These are phyloP conservation scores for Huntiella decipiens DNA, from an alignment of 2,329 filamentous ascomycete genomes.

Conservation along the genomic window DNA sequence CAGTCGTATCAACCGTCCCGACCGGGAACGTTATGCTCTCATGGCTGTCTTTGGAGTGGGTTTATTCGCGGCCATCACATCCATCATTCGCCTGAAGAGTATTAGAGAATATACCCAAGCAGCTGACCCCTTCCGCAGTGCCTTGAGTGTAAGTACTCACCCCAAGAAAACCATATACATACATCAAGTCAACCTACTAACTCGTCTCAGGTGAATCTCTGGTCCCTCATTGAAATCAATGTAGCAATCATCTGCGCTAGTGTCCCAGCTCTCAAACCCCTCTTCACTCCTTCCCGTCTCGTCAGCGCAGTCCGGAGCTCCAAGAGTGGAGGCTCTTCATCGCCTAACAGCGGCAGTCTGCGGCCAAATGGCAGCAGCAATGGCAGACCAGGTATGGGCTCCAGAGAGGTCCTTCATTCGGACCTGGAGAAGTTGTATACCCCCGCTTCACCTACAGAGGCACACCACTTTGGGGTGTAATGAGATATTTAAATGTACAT, in stretches of 20 bases:
- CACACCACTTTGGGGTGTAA: too few relatives aligned
- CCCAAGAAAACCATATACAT: not conserved
- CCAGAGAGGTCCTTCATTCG: too few relatives aligned
- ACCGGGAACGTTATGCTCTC: constrained; percentile 30
- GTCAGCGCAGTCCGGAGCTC: not conserved
- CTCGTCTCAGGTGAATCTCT: constrained; percentile 19
- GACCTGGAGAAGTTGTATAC: too few relatives aligned
- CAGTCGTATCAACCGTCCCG: constrained; percentile 26
- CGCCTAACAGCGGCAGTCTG: not conserved
- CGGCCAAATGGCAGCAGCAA: not conserved
- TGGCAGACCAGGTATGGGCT: too few relatives aligned
- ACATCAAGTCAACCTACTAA: not conserved
- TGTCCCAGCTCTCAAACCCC: constrained; percentile 29
- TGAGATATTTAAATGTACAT: too few relatives aligned
- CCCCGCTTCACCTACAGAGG: too few relatives aligned
- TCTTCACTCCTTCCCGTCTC: constrained; percentile 21
- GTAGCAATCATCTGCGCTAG: constrained; percentile 30
- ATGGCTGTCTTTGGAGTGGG: constrained; percentile 24
- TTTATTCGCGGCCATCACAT: constrained; percentile 20
- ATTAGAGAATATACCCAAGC: constrained; percentile 21
- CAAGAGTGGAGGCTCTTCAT: constrained; percentile 1
- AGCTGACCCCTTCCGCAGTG: constrained; percentile 18
- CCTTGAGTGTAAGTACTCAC: constrained; percentile 14
- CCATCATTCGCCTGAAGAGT: constrained; percentile 22
- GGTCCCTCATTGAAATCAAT: constrained; percentile 30